Conservation (phyloP, 108 stramenopile species). For the Schizochytrium sp. region DNA sequence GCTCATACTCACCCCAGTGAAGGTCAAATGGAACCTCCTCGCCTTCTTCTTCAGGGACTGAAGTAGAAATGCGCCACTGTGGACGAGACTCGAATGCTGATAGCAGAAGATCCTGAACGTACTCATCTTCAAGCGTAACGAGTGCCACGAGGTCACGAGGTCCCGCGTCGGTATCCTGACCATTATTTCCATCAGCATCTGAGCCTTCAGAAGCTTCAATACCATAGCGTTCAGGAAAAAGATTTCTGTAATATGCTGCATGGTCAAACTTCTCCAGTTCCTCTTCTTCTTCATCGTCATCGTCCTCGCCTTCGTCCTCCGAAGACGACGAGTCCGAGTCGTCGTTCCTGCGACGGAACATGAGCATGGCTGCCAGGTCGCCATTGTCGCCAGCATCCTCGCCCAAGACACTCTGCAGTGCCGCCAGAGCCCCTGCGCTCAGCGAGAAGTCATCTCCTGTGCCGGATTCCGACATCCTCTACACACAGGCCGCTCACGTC, state of each 20-base stretch:
- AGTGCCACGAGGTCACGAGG: neutral
- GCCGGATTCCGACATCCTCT: neutral
- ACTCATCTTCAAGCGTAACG: constrained; percentile 51
- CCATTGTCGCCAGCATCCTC: neutral
- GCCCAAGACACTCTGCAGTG: constrained; percentile 6
- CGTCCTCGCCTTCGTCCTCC: constrained; percentile 35
- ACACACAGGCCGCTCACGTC: too few relatives aligned
- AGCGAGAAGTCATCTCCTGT: constrained; percentile 18
- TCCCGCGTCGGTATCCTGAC: neutral
- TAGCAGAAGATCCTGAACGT: constrained; percentile 25
- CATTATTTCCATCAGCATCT: neutral
- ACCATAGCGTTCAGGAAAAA: constrained; percentile 8
- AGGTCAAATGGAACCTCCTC: constrained; percentile 42
- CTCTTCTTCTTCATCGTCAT: constrained; percentile 28
- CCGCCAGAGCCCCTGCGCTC: constrained; percentile 45
- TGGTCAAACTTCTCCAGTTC: neutral
- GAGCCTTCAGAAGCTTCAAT: neutral
- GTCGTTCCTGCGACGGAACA: constrained; percentile 14
- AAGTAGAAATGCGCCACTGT: constrained; percentile 34
- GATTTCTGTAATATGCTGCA: constrained; percentile 15
- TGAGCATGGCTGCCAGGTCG: constrained; percentile 48
- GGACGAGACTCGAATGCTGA: neutral
- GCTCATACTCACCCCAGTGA: constrained; percentile 57
- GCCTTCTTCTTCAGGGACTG: constrained; percentile 26
- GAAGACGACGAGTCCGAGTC: neutral